Evolutionary conservation across 2,329 filamentous ascomycete genomes (phyloP).

Genomic region (Tricladium varicosporioides): DNA sequence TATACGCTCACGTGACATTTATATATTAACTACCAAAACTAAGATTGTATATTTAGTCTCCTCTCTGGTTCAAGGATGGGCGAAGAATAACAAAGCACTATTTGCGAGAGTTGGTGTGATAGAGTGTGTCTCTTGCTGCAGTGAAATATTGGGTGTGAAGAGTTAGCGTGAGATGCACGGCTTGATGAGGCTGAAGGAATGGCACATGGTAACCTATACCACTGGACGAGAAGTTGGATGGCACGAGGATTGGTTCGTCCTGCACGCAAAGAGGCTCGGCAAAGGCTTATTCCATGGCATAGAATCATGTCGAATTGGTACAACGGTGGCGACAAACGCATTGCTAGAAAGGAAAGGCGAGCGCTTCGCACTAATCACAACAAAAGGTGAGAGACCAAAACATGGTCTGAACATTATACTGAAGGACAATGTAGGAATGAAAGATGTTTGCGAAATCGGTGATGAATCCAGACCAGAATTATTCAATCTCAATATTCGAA

Average conservation of each 20-base stretch:
- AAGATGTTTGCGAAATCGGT: constrained; percentile 80
- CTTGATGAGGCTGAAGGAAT: no score
- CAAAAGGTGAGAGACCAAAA: constrained; percentile 30
- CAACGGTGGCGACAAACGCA: constrained; percentile 70
- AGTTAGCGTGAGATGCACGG: no score
- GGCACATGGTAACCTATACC: constrained; percentile 1
- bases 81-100: no score
- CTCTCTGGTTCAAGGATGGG: no score
- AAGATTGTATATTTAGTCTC: no score
- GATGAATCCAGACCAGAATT: constrained; percentile 89
- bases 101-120: no score
- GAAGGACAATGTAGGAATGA: neutral
- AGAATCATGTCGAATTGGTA: constrained; percentile 1
- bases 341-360: constrained; percentile 69
- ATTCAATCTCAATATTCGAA: constrained; percentile 83
- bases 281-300: neutral
- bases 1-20: no score
- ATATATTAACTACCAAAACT: no score
- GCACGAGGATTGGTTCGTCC: neutral
- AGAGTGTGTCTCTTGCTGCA: no score
- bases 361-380: constrained; percentile 66
- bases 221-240: neutral
- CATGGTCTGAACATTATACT: neutral
- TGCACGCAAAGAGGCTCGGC: neutral
- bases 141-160: no score